phyloP scores from a whole-genome alignment of 352 stramenopile genomes.

The Poterioochromonas sp. region DNA sequence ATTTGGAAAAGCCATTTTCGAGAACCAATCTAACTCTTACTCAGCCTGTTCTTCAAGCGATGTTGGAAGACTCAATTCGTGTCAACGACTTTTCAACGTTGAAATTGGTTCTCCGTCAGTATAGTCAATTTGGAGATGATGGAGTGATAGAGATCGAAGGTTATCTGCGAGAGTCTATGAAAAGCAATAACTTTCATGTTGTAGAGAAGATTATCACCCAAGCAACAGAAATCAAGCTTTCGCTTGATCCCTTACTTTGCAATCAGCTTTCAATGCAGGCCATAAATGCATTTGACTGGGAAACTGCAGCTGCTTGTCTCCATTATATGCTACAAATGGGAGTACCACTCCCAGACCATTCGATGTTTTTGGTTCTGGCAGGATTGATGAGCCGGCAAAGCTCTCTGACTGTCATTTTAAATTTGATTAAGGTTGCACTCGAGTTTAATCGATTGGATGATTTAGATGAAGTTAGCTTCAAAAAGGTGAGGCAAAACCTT shows the following conservation, averaged over 20 bases:
- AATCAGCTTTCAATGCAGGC: constrained; percentile 2
- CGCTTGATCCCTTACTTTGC: constrained; percentile 5
- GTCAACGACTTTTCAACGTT: too few relatives aligned
- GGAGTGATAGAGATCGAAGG: constrained; percentile 10
- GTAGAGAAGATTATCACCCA: constrained; percentile 13
- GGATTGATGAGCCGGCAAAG: constrained; percentile 8
- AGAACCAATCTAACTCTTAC: too few relatives aligned
- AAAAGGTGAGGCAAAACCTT: constrained; percentile 13
- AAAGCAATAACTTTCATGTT: constrained; percentile 17
- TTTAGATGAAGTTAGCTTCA: constrained; percentile 15
- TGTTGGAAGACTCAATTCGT: too few relatives aligned
- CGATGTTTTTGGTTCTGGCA: constrained; percentile 11
- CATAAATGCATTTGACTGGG: constrained; percentile 13
- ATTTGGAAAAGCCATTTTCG: too few relatives aligned
- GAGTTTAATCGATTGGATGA: constrained; percentile 14
- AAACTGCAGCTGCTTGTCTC: constrained; percentile 10
- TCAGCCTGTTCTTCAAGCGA: too few relatives aligned
- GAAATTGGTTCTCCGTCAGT: too few relatives aligned
- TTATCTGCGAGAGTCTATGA: constrained; percentile 13
- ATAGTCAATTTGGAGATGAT: constrained; percentile 15
- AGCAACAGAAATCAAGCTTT: constrained; percentile 14
- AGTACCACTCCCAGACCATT: constrained; percentile 7
- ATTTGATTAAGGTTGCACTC: constrained; percentile 14
- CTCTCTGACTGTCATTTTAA: constrained; percentile 14
- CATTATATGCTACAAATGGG: constrained; percentile 10